Evolutionary conservation across 2,329 filamentous ascomycete genomes (phyloP).

Genomic region (Dryadomyces quercus-mongolicae): DNA sequence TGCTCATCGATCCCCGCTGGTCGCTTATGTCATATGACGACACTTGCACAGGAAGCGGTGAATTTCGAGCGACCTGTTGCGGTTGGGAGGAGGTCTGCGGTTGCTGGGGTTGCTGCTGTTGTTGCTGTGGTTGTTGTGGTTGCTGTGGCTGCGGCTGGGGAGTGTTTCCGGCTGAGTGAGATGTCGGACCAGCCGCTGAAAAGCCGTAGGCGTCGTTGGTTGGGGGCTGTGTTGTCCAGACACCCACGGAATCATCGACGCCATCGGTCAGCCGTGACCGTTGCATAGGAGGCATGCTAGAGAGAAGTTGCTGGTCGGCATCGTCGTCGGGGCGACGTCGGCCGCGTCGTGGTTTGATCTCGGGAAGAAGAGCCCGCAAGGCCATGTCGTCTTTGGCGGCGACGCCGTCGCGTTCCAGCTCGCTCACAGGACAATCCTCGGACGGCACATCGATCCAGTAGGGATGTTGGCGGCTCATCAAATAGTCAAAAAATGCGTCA

Average conservation of each 20-base stretch:
- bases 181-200: too few species aligned
- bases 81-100: neutral
- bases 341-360: conserved; percentile 53
- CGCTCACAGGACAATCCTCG: conserved; percentile 47
- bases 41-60: too few species aligned
- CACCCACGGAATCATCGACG: conserved; percentile 25
- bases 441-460: conserved; percentile 72
- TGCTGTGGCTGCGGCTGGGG: conserved; percentile 16
- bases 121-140: neutral
- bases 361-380: conserved; percentile 68
- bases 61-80: neutral
- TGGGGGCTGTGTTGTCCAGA: neutral
- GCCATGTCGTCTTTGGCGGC: conserved; percentile 80
- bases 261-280: conserved; percentile 39
- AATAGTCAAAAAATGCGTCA: conserved; percentile 87
- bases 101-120: neutral
- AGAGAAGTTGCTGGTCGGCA: conserved; percentile 21
- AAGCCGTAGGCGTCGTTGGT: too few species aligned
- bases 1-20: conserved; percentile 14
- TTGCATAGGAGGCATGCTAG: conserved; percentile 38
- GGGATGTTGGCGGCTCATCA: conserved; percentile 61
- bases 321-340: conserved; percentile 53
- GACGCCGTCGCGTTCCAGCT: conserved; percentile 66
- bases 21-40: conserved; percentile 6
- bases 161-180: conserved; percentile 7